Percentiles rank a stretch among this genome's conserved stretches.
phyloP scores from a whole-genome alignment of 257 asterid genomes.

The Gentiana macrophylla region DNA sequence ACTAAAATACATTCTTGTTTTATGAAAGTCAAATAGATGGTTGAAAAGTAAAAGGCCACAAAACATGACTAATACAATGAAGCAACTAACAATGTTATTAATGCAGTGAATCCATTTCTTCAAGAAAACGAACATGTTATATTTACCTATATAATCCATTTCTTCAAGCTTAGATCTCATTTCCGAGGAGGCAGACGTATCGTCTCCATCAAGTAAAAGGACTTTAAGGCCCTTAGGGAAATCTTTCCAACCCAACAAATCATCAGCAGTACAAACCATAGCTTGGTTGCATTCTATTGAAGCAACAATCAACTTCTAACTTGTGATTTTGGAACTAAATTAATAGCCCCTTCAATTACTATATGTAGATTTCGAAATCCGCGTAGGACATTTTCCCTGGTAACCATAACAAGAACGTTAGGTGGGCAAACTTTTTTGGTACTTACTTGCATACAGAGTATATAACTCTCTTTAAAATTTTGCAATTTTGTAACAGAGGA shows the following conservation, averaged over 20 bases:
- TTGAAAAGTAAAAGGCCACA: no score
- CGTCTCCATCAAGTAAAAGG: slow-evolving; percentile 31
- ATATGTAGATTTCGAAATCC: background rate
- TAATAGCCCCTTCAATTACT: background rate
- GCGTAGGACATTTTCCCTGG: background rate
- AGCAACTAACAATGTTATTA: no score
- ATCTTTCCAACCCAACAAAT: slow-evolving; percentile 38
- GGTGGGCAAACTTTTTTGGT: background rate
- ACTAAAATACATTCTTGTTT: no score
- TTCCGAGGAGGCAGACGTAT: slow-evolving; percentile 16
- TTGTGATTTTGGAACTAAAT: slow-evolving; percentile 1
- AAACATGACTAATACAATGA: no score
- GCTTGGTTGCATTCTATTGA: slow-evolving; percentile 32
- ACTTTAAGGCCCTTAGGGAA: slow-evolving; percentile 46
- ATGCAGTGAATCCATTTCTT: no score
- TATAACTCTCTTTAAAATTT: background rate
- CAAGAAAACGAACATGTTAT: background rate
- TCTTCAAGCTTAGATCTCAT: slow-evolving; percentile 34
- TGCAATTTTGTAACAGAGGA: background rate
- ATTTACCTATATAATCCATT: slow-evolving; percentile 37
- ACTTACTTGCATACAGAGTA: background rate
- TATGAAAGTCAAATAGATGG: no score
- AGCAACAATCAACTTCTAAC: slow-evolving; percentile 8
- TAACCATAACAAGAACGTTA: background rate
- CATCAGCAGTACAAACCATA: slow-evolving; percentile 39